Evolutionary conservation across 73 alveolate species (phyloP), one percentile per base, ranked within the genome.

Genomic region (Stentor coeruleus): DNA sequence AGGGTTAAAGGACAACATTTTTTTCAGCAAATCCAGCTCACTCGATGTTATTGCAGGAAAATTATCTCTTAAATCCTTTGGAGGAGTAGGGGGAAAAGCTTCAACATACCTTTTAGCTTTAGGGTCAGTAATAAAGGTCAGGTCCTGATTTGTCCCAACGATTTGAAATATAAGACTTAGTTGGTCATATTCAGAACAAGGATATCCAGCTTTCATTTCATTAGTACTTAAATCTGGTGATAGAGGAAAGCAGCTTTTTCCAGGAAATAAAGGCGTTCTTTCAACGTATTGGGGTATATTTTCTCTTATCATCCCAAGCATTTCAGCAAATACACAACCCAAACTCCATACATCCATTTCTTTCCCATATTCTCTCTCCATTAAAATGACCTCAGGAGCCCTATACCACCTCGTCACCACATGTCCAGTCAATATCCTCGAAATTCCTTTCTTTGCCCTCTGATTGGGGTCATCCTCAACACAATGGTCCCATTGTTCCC

Each of bases 351-450:
- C 93, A 82, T 96, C 99, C n/a, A 96, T 96, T 3, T 98, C 97
- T 3, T 98, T 94, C 28, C 97, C 93, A 89, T 96, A 96, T 85
- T 96, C 98, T 35, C 95, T 95, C 86, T 96, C 99, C 35, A 96
- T 82, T 59, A 96, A 90, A 81, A 96, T 96, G 35, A 96, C 90
- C 87, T 96, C 99, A 15, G 99, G 99, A 14, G 99, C 99, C 85
- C 99, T 84, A 74, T 96, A 96, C 99, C 99, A 96, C 72, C 99
- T 89, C 38, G 99, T 95, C 49, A 96, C 99, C 14, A 96, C 99
- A 83, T 96, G 99, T 15, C 98, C 99, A 39, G 98, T 93, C 77
- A 93, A 86, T 76, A 91, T 96, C 80, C 96, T 86, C 86, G 84
- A 88, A 75, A 88, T 83, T 66, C 33, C 33, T 2, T 66, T 20